Evolutionary conservation across 2,329 filamentous ascomycete genomes (phyloP).

Genomic region (Zasmidium citrigriseum): DNA sequence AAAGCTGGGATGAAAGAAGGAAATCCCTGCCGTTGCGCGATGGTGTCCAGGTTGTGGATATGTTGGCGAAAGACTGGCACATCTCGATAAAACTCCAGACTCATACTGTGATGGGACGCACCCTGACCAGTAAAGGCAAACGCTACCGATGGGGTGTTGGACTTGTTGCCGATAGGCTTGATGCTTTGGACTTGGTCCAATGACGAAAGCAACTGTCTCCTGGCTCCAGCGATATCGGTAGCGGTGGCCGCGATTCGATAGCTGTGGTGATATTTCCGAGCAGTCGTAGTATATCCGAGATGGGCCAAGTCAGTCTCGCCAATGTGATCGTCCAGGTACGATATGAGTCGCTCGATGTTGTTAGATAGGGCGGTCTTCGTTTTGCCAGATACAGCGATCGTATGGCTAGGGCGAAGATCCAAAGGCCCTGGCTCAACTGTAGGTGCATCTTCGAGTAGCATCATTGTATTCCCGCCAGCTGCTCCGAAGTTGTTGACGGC

Average conservation of each 20-base stretch:
- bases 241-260: constrained; percentile 37
- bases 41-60: constrained; percentile 33
- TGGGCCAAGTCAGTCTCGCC: constrained; percentile 49
- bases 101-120: constrained; percentile 27
- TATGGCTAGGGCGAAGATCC: constrained; percentile 59
- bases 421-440: background rate
- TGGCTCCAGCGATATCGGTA: constrained; percentile 32
- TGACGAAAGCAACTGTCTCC: constrained; percentile 20
- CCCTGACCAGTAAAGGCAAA: constrained; percentile 47
- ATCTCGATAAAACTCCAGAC: constrained; percentile 34
- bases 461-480: constrained; percentile 69
- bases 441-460: constrained; percentile 65
- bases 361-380: constrained; percentile 47
- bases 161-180: constrained; percentile 15
- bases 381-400: constrained; percentile 63
- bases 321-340: constrained; percentile 57
- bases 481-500: constrained; percentile 70
- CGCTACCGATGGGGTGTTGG: constrained; percentile 28
- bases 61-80: constrained; percentile 32
- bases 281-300: constrained; percentile 3
- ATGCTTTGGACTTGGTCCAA: constrained; percentile 14
- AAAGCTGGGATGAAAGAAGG: constrained; percentile 31
- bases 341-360: constrained; percentile 59
- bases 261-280: constrained; percentile 71
- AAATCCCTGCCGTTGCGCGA: constrained; percentile 34